These are phyloP conservation scores for Ramalina intermedia DNA, from an alignment of 495 filamentous ascomycete species.

Conservation along the genomic window DNA sequence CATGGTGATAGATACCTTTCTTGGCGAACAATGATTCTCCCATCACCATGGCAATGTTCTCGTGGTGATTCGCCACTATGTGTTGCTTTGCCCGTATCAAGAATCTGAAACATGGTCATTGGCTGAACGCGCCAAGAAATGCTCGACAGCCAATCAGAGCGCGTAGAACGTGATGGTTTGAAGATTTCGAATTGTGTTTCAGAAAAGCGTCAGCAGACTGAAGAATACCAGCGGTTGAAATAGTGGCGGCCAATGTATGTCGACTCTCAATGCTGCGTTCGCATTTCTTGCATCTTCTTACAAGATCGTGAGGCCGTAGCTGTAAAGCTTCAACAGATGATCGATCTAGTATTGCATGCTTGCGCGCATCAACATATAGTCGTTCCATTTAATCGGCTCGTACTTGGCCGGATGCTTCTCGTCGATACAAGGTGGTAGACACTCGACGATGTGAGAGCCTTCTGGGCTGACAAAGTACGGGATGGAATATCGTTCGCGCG, in stretches of 20 bases:
- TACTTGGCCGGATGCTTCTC: conserved; percentile 38
- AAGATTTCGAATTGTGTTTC: too few species aligned
- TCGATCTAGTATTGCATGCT: conserved; percentile 10
- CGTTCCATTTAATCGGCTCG: conserved; percentile 41
- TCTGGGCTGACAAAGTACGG: conserved; percentile 42
- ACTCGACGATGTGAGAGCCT: conserved; percentile 23
- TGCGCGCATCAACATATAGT: conserved; percentile 19
- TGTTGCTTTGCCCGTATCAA: too few species aligned
- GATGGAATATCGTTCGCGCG: conserved; percentile 38
- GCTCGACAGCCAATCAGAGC: background rate
- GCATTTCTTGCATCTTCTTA: background rate
- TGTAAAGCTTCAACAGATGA: too few species aligned
- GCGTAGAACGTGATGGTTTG: background rate
- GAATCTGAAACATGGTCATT: background rate
- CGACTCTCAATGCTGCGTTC: background rate
- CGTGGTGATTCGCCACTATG: too few species aligned
- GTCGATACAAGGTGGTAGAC: conserved; percentile 38
- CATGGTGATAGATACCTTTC: background rate
- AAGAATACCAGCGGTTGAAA: too few species aligned
- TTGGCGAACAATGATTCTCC: background rate
- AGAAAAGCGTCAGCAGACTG: too few species aligned
- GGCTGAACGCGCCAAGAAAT: background rate
- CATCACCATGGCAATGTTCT: background rate
- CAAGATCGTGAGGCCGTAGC: background rate
- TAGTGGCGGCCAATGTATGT: too few species aligned